A percentile compares a stretch with the other conserved stretches of the same genome.
phyloP scores from a whole-genome alignment of 495 filamentous ascomycete genomes.

The Coniosporium apollinis region DNA sequence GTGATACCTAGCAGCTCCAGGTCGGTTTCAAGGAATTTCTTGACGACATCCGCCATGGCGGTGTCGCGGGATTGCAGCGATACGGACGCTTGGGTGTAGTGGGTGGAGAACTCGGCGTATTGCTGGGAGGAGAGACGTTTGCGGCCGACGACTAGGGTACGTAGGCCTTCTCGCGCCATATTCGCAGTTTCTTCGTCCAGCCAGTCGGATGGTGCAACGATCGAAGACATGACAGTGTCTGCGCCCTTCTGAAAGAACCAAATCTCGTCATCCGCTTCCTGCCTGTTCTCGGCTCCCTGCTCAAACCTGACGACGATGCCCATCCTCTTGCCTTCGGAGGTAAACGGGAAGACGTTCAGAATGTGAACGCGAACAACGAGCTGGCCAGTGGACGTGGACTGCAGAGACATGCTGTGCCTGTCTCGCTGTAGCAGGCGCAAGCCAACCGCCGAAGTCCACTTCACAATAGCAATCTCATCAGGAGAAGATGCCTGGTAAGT shows the following conservation, averaged over 20 bases:
- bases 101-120: slow-evolving; percentile 60
- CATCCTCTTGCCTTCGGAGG: slow-evolving; percentile 95
- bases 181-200: slow-evolving; percentile 96
- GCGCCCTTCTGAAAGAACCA: slow-evolving; percentile 99
- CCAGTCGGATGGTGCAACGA: slow-evolving; percentile 94
- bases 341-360: slow-evolving; percentile 92
- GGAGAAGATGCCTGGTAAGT: slow-evolving; percentile 94
- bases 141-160: slow-evolving; percentile 84
- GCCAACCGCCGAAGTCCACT: slow-evolving; percentile 87
- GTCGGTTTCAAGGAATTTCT: slow-evolving; percentile 69
- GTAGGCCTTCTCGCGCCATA: slow-evolving; percentile 92
- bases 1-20: slow-evolving; percentile 90
- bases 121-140: slow-evolving; percentile 59
- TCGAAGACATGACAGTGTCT: slow-evolving; percentile 89
- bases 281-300: neutral
- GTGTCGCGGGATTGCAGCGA: slow-evolving; percentile 62
- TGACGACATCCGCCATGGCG: slow-evolving; percentile 62
- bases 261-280: slow-evolving; percentile 41
- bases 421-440: slow-evolving; percentile 74
- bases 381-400: slow-evolving; percentile 59
- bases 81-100: slow-evolving; percentile 65
- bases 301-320: slow-evolving; percentile 84
- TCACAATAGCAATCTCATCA: slow-evolving; percentile 95
- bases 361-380: slow-evolving; percentile 75
- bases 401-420: slow-evolving; percentile 63